A percentile compares a stretch with the other conserved stretches of the same genome.
These are phyloP conservation scores for Spergularia azorica DNA, from an alignment of 179 eudicot species.

Conservation along the genomic window DNA sequence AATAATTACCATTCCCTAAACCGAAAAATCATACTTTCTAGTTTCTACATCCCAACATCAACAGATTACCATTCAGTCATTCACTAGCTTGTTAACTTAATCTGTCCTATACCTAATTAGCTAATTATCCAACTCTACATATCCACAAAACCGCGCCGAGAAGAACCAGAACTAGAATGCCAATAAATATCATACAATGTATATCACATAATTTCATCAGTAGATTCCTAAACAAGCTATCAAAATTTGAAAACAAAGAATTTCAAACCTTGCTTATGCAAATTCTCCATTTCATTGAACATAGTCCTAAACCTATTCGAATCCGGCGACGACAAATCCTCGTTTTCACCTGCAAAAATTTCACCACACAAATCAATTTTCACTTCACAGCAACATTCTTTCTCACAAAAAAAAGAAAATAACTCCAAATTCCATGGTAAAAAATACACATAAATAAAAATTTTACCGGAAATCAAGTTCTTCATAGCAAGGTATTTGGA, in stretches of 20 bases:
- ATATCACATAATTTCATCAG: too few relatives aligned
- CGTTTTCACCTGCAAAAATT: constrained; percentile 54
- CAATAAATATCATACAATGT: background rate
- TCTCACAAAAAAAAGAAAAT: too few relatives aligned
- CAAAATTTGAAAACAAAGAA: background rate
- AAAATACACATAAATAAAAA: background rate
- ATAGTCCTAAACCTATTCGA: constrained; percentile 56
- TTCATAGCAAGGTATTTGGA: constrained; percentile 70
- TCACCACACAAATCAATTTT: background rate
- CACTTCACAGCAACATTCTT: background rate
- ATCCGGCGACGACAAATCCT: constrained; percentile 53
- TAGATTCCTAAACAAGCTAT: too few relatives aligned
- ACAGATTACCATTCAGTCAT: too few relatives aligned
- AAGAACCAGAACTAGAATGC: background rate
- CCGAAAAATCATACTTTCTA: background rate
- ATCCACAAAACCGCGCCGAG: background rate
- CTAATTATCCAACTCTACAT: background rate
- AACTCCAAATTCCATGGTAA: too few relatives aligned
- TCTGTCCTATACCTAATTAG: background rate
- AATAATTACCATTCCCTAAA: too few relatives aligned
- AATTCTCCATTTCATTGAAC: constrained; percentile 64
- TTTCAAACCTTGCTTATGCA: constrained; percentile 71
- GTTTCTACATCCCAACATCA: background rate
- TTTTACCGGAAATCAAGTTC: constrained; percentile 52
- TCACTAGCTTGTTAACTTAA: too few relatives aligned